Evolutionary conservation across 2,329 filamentous ascomycete genomes (phyloP).

Genomic region (Westerdykella ornata): DNA sequence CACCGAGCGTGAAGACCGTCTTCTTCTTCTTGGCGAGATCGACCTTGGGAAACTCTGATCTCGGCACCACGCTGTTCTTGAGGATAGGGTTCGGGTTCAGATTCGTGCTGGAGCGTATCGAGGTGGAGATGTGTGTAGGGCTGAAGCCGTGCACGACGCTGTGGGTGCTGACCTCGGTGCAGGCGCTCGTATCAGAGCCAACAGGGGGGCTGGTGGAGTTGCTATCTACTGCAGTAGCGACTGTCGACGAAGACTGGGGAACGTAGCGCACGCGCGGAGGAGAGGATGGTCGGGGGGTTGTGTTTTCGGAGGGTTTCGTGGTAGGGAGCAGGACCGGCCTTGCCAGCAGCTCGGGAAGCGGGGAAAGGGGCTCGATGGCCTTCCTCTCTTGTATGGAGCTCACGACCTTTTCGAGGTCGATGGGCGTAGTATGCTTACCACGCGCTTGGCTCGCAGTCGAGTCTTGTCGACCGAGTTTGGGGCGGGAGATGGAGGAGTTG

Average conservation of each 20-base stretch:
- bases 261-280: slow-evolving; percentile 42
- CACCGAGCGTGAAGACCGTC: slow-evolving; percentile 67
- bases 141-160: slow-evolving; percentile 84
- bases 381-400: slow-evolving; percentile 82
- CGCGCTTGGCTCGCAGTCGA: slow-evolving; percentile 64
- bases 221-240: slow-evolving; percentile 40
- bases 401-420: slow-evolving; percentile 90
- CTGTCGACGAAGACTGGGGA: slow-evolving; percentile 57
- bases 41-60: slow-evolving; percentile 24
- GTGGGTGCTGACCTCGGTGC: slow-evolving; percentile 54
- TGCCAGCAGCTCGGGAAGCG: slow-evolving; percentile 39
- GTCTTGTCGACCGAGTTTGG: slow-evolving; percentile 64
- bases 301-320: slow-evolving; percentile 26
- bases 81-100: slow-evolving; percentile 56
- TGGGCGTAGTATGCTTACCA: slow-evolving; percentile 83
- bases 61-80: slow-evolving; percentile 42
- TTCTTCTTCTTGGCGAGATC: slow-evolving; percentile 56
- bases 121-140: slow-evolving; percentile 64
- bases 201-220: slow-evolving; percentile 37
- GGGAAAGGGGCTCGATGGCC: slow-evolving; percentile 54
- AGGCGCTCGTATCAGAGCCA: slow-evolving; percentile 57
- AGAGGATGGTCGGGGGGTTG: slow-evolving; percentile 41
- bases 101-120: slow-evolving; percentile 56
- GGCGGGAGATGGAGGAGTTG: slow-evolving; percentile 50
- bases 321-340: slow-evolving; percentile 11